phyloP scores from a whole-genome alignment of 1,284 basidiomycete genomes.

The Melampsora occidentalis region DNA sequence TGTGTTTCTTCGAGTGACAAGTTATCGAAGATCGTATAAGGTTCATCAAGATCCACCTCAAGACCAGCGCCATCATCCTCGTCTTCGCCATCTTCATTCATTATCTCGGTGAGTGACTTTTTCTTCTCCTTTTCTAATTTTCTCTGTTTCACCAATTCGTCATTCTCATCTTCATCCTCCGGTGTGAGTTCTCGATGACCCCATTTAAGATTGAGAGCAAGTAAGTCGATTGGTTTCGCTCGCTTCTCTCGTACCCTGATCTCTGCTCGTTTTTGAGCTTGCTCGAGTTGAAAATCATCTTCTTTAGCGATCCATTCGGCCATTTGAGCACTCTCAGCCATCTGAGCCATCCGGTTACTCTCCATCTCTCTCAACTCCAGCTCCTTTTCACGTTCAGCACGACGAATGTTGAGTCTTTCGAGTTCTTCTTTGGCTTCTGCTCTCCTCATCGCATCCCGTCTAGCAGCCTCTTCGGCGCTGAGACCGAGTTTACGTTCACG shows the following conservation, averaged over 20 bases:
- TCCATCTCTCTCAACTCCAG: constrained; percentile 85
- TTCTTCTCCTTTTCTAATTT: constrained; percentile 47
- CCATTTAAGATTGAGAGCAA: constrained; percentile 84
- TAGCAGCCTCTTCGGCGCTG: constrained; percentile 72
- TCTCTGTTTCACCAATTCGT: constrained; percentile 33
- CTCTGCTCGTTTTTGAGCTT: constrained; percentile 81
- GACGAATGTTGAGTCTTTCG: constrained; percentile 79
- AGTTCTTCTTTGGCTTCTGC: constrained; percentile 87
- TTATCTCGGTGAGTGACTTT: constrained; percentile 52
- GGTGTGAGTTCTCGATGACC: constrained; percentile 53
- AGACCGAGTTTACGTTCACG: constrained; percentile 88
- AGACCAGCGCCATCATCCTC: constrained; percentile 80
- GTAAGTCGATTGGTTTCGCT: constrained; percentile 90
- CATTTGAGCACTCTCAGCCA: constrained; percentile 94
- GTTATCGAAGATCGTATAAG: constrained; percentile 92
- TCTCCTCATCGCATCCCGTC: constrained; percentile 73
- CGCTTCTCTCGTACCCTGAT: constrained; percentile 93
- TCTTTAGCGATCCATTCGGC: constrained; percentile 96
- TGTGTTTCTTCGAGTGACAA: constrained; percentile 81
- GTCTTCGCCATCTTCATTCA: constrained; percentile 59
- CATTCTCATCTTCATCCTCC: constrained; percentile 48
- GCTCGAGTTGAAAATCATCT: constrained; percentile 93
- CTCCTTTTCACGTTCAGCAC: constrained; percentile 88
- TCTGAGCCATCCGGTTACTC: constrained; percentile 76
- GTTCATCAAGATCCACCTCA: constrained; percentile 97